Evolutionary conservation across 441 rosid species (phyloP).

Genomic region (Raphanus hybrid): DNA sequence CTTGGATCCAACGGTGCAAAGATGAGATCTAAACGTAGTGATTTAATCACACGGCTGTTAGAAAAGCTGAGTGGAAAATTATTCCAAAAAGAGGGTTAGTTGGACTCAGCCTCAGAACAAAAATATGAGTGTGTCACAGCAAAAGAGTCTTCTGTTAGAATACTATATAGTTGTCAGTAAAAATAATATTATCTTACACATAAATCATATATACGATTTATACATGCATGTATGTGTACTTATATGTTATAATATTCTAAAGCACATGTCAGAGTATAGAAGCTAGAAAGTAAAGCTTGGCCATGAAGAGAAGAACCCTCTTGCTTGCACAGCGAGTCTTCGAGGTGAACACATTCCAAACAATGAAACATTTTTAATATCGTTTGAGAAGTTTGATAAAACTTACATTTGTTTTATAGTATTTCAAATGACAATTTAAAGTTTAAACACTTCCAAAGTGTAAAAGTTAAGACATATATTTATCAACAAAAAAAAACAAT

Average conservation of each 20-base stretch:
- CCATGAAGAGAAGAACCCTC: constrained; percentile 74
- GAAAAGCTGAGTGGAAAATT: constrained; percentile 40
- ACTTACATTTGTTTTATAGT: not conserved
- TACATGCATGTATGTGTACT: constrained; percentile 39
- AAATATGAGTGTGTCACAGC: constrained; percentile 80
- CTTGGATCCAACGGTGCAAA: constrained; percentile 41
- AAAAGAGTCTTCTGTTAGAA: constrained; percentile 62
- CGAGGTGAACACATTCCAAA: not conserved
- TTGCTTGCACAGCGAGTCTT: constrained; percentile 44
- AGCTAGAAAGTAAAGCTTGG: constrained; percentile 68
- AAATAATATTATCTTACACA: constrained; percentile 37
- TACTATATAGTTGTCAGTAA: constrained; percentile 68
- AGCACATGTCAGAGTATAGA: constrained; percentile 50
- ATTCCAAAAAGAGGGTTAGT: constrained; percentile 53
- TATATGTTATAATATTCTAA: constrained; percentile 39
- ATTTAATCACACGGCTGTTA: constrained; percentile 42
- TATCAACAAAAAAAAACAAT: not conserved
- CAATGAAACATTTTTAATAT: not conserved
- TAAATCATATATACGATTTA: not conserved
- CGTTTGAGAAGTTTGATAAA: not conserved
- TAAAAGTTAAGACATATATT: constrained; percentile 34
- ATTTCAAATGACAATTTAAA: not conserved
- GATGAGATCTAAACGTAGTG: constrained; percentile 40
- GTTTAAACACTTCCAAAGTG: constrained; percentile 14
- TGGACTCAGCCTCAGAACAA: constrained; percentile 55